Evolutionary conservation across 495 filamentous ascomycete genomes (phyloP), one percentile per base, ranked within the genome.

Genomic region (Pyronema omphalodes): DNA sequence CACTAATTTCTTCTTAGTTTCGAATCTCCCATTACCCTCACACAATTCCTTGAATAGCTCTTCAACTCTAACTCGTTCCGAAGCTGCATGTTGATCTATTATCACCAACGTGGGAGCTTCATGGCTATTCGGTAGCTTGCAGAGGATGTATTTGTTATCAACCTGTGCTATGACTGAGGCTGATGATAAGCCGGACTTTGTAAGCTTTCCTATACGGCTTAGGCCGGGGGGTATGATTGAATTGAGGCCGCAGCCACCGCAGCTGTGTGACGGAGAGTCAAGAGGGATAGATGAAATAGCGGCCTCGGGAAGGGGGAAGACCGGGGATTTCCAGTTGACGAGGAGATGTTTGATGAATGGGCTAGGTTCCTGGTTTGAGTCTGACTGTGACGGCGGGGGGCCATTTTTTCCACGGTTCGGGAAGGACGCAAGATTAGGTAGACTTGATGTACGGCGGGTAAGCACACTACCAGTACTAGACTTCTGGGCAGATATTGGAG

Each of bases 41-140:
- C 18, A 35, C 5, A 81, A 63, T 8, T 79, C 75, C 15, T 62
- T 54, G 37, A 84, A 70, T 0, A 98, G 71, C 0, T 63, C 62
- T 66, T 98, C 91, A 7, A 95, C 76, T 6, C 82, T 77, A 60
- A 83, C 82, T 15, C 91, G 75, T 67, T 98, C 91, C 67, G 93
- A 86, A 0, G 89, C 91, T 8, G 91, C 91, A 64, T 98, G 91
- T 60, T 98, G 91, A 64, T 98, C 91, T 44, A 98, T 75, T 8
- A 95, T 71, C 0, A 93, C 74, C 0, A 98, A 70, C 9, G 77
- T 53, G 51, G 9, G 47, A 3, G 7, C 18, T n/a, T 14, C 1
- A 15, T 18, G 12, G 11, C n/a, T n/a, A 46, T 12, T 29, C 6
- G 45, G n/a, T 39, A 84, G 68, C 57, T 77, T 84, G 18, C 75